Evolutionary conservation across 2,329 filamentous ascomycete species (phyloP).

Genomic region (Corinectria fuckeliana): DNA sequence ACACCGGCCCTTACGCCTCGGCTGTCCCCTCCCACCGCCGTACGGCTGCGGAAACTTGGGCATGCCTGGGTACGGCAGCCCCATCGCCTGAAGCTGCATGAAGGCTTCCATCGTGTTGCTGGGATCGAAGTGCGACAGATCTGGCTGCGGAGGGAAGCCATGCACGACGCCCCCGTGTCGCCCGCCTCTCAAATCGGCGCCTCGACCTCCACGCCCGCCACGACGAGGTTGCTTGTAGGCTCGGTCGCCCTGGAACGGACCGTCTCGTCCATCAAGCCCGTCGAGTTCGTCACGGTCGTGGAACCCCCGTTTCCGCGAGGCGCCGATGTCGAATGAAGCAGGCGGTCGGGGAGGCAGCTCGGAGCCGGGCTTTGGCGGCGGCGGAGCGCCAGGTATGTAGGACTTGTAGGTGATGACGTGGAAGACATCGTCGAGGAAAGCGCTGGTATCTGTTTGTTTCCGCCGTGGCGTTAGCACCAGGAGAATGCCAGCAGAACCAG

Average conservation of each 20-base stretch:
- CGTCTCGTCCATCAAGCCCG: slow-evolving; percentile 34
- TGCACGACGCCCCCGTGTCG: slow-evolving; percentile 21
- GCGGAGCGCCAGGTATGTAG: slow-evolving; percentile 62
- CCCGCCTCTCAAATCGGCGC: slow-evolving; percentile 31
- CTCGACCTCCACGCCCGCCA: slow-evolving; percentile 48
- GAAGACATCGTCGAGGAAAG: slow-evolving; percentile 76
- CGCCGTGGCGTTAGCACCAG: slow-evolving; percentile 16
- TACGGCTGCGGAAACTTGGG: slow-evolving; percentile 47
- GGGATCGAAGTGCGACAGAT: slow-evolving; percentile 60
- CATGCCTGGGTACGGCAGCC: slow-evolving; percentile 50
- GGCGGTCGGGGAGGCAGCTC: slow-evolving; percentile 25
- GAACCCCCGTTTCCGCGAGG: slow-evolving; percentile 46
- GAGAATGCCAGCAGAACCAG: not conserved
- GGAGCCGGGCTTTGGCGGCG: slow-evolving; percentile 42
- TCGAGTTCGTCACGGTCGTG: slow-evolving; percentile 39
- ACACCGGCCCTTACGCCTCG: slow-evolving; percentile 59
- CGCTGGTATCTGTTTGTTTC: slow-evolving; percentile 41
- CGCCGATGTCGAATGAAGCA: slow-evolving; percentile 22
- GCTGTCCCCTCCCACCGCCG: slow-evolving; percentile 33
- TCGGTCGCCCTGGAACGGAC: slow-evolving; percentile 45
- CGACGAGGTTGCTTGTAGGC: slow-evolving; percentile 67
- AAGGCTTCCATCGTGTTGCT: slow-evolving; percentile 68
- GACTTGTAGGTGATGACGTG: slow-evolving; percentile 66
- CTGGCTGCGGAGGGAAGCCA: slow-evolving; percentile 24
- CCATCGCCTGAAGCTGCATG: slow-evolving; percentile 66